phyloP scores from a whole-genome alignment of 1,284 basidiomycete genomes.

The Ganoderma lingzhi region DNA sequence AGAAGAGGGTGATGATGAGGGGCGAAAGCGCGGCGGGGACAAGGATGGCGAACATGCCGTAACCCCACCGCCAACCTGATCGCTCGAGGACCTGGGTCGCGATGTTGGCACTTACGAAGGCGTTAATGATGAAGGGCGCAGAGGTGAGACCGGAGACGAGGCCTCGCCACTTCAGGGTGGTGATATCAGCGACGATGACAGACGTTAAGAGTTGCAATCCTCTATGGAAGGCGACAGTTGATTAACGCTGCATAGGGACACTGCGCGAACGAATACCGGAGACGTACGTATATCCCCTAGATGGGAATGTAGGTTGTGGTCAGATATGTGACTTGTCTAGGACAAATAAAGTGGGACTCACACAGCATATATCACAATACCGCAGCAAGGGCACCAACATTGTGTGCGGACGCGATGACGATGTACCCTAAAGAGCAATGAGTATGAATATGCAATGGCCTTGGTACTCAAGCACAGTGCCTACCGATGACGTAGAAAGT shows the following conservation, averaged over 20 bases:
- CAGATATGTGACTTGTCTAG: neutral
- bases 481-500: conserved; percentile 63
- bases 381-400: conserved; percentile 51
- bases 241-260: neutral
- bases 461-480: neutral
- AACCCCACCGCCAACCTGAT: conserved; percentile 80
- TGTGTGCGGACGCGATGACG: conserved; percentile 71
- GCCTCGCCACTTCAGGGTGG: conserved; percentile 81
- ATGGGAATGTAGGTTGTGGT: neutral
- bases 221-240: conserved; percentile 31
- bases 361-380: conserved; percentile 62
- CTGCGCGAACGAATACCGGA: neutral
- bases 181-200: conserved; percentile 85
- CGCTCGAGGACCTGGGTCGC: conserved; percentile 62
- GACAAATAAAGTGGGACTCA: conserved; percentile 38
- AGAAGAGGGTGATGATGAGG: conserved; percentile 72
- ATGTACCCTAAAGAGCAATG: conserved; percentile 56
- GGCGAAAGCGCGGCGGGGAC: conserved; percentile 63
- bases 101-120: conserved; percentile 78
- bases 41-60: conserved; percentile 76
- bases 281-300: conserved; percentile 62
- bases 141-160: conserved; percentile 70
- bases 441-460: neutral
- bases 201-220: conserved; percentile 80
- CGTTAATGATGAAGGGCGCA: conserved; percentile 73